Evolutionary conservation across 192 early-diverging fungal species (phyloP).

Genomic region (Chytriomyces sp.): DNA sequence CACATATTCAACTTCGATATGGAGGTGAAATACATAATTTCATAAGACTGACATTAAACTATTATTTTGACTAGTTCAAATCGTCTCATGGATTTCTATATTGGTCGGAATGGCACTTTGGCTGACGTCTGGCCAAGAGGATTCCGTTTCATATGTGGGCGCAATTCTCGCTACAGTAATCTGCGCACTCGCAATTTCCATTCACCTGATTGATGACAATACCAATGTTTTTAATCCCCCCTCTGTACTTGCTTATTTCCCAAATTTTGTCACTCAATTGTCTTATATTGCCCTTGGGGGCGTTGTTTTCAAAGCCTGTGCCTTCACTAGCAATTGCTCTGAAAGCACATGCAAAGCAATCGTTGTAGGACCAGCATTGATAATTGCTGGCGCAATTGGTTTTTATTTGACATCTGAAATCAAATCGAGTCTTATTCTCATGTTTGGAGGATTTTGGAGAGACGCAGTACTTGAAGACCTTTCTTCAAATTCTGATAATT

Average conservation of each 20-base stretch:
- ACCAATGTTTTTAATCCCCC: slow-evolving; percentile 9
- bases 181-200: background rate
- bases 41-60: no score
- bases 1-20: background rate
- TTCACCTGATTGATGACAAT: slow-evolving; percentile 3
- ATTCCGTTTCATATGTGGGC: background rate
- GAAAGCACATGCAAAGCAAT: background rate
- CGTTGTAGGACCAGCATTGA: slow-evolving; percentile 1
- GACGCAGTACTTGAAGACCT: no score
- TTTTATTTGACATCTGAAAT: background rate
- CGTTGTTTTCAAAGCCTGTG: slow-evolving; percentile 3
- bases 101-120: slow-evolving; percentile 11
- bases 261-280: slow-evolving; percentile 12
- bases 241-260: slow-evolving; percentile 15
- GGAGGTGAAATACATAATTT: no score
- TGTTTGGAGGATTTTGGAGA: background rate
- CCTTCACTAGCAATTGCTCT: background rate
- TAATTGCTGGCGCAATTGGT: background rate
- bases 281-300: slow-evolving; percentile 16
- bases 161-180: slow-evolving; percentile 1
- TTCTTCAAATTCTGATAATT: no score
- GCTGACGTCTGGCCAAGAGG: background rate
- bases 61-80: no score
- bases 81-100: slow-evolving; percentile 15
- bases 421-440: background rate